Base-by-base conservation (phyloP, 495 filamentous ascomycete genomes). In the Darksidea phi region DNA sequence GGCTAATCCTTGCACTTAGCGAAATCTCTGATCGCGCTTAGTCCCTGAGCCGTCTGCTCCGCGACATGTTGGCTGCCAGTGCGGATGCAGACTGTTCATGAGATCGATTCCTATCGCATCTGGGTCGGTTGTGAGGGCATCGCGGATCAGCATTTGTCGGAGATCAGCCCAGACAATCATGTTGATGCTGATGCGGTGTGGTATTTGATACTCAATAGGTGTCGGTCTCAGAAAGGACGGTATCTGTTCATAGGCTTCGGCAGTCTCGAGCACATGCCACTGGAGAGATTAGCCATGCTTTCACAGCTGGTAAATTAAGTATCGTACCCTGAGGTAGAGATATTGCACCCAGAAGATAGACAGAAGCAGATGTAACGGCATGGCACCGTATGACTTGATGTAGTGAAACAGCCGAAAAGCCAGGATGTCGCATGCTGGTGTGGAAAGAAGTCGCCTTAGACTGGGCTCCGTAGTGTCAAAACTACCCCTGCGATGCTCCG, bases 311-410 rank as follows among this genome's bases (percentile, higher is more conserved):
- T 38, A 15, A 47, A 47, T n/a, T 47, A 8, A 47, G 12, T 47
- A n/a, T n/a, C 43, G 12, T 47, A 47, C 43, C 20, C 43, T 47
- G 43, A 47, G 43, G 43, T 47, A 47, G 43, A 47, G 43, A 47
- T 47, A 47, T 23, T 47, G 43, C 43, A 47, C 43, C 43, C 43
- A 47, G 20, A 47, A 47, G 8, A 23, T 47, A 23, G 43, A n/a
- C 43, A 47, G 43, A n/a, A 47, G 12, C 43, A n/a, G 20, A 23
- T 47, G 43, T 23, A 47, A n/a, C 8, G 43, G 43, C 43, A 47
- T 47, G 13, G 43, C 13, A 23, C 43, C 43, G 43, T 47, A 47
- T 6, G 43, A 47, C 12, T 47, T 47, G 20, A 47, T 47, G 43
- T 47, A 47, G 43, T 47, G 43, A 18, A 47, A 47, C 20, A 47